Base-by-base conservation (phyloP, 1,284 basidiomycete species). In the Tilletia indica region DNA sequence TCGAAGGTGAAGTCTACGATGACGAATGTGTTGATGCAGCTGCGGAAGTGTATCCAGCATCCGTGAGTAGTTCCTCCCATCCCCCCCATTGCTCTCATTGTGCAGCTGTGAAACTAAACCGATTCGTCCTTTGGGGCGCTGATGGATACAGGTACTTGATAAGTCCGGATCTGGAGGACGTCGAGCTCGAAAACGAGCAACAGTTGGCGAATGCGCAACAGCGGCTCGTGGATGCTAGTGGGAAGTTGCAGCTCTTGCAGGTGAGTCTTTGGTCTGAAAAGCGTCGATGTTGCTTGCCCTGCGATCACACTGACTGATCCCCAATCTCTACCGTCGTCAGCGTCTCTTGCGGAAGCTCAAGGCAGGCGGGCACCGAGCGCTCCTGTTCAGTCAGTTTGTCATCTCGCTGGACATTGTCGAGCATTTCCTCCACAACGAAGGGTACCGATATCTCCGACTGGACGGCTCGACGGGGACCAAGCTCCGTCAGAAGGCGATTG, bases 181-280 rank as follows among this genome's bases (percentile, higher is more conserved):
- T 71, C 25, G 75, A 79, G 78, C 91, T 92, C 64, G 87, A 87
- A 63, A 71, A 51, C 31, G 89, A 88, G 19, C 82, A 94, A 63
- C 83, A 89, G 11, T 82, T 85, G 1, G 85, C 85, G 39, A 90
- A 92, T 78, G 88, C 89, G 38, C 93, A 96, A 73, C 89, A 90
- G 73, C 91, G 91, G 75, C 86, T 97, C 49, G 90, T 94, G 61
- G 91, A 92, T 71, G 93, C 90, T 0, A 95, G 93, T 77, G 90
- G 91, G 45, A 98, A 98, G 86, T 73, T 85, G 5, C 71, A 76
- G 21, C 73, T 84, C 2, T 75, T 84, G n/a, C 74, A 70, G 61
- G 61, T 61, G 48, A 39, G 54, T 38, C 1, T 9, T 2, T 14
- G 36, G 38, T 21, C 19, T 54, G 12, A 4, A 47, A 68, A n/a